Base-by-base conservation (phyloP, 352 stramenopile genomes). In the Pythium insidiosum region DNA sequence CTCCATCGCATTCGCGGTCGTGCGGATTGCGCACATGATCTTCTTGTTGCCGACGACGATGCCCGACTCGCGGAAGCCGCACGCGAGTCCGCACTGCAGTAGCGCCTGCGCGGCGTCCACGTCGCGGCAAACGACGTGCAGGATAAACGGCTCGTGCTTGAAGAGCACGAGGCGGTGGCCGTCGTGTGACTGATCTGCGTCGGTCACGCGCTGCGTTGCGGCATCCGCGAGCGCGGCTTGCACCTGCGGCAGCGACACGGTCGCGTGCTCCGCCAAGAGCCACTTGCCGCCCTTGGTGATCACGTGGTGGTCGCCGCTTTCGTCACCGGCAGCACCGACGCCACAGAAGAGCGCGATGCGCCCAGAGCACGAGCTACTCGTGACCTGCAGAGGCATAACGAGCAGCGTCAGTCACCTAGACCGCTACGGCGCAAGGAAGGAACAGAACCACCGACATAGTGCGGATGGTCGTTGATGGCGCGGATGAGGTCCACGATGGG, bases 101-200 rank as follows among this genome's bases (percentile, higher is more conserved):
- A 96, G 53, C 12, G 68, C 54, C 40, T 94, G 86, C 5, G 84
- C 88, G 1, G 76, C 58, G 11, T 86, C 68, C 12, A 93, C 24
- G 38, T 92, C 68, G 21, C 79, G 66, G 50, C 85, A 96, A 25
- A 88, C 66, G 4, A 96, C 80, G 65, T 97, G 87, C 73, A 97
- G 88, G 45, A 96, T 94, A 51, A 96, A 94, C 42, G 86, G 86
- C 37, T 96, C 87, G 48, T 91, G 72, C 57, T 96, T 95, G 57
- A 96, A 86, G 30, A 93, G 73, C n/a, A 88, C 73, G 70, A 91
- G 86, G 21, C 37, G 16, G 28, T 33, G 9, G 28, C 28, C 28
- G 15, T 33, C 28, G n/a, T n/a, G n/a, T n/a, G n/a, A n/a, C n/a
- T n/a, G n/a, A n/a, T n/a, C n/a, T n/a, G n/a, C n/a, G n/a, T n/a